phyloP scores from a whole-genome alignment of 805 yeast genomes.

The Cyberlindnera lachancei region DNA sequence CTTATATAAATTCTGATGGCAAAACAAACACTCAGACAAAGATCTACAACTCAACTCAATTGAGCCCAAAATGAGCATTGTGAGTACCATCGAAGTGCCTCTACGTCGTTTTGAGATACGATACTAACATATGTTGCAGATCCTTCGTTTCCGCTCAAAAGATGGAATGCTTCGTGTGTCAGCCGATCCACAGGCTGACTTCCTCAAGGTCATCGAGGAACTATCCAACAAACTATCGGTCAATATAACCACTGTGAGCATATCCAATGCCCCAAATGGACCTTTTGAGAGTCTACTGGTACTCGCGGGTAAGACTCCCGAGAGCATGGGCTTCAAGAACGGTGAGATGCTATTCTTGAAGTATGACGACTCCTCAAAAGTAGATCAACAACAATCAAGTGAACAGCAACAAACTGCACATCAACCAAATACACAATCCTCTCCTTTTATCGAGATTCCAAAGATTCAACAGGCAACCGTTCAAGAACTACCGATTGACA shows the following conservation, averaged over 20 bases:
- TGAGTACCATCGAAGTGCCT: neutral
- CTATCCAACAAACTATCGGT: slow-evolving; percentile 23
- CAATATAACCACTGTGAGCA: slow-evolving; percentile 20
- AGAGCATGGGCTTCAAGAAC: slow-evolving; percentile 35
- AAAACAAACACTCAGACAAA: no score
- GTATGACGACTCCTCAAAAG: slow-evolving; percentile 13
- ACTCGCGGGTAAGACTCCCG: slow-evolving; percentile 25
- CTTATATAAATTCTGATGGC: no score
- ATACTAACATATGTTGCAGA: slow-evolving; percentile 26
- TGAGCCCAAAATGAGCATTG: no score
- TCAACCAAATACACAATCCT: slow-evolving; percentile 6
- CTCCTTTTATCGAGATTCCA: slow-evolving; percentile 8
- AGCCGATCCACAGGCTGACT: slow-evolving; percentile 37
- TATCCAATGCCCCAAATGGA: slow-evolving; percentile 19
- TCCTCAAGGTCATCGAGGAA: slow-evolving; percentile 37
- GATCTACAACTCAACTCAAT: no score
- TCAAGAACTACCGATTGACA: slow-evolving; percentile 63
- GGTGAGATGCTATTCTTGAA: slow-evolving; percentile 40
- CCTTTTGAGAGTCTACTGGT: slow-evolving; percentile 21
- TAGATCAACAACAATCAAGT: neutral
- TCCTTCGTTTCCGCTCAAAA: slow-evolving; percentile 74
- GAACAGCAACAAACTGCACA: slow-evolving; percentile 4
- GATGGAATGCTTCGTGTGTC: slow-evolving; percentile 74
- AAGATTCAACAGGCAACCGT: slow-evolving; percentile 18
- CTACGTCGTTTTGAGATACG: neutral